Base-by-base conservation (phyloP, 805 yeast genomes). In the Hemisphaericaspora nanyangensis region DNA sequence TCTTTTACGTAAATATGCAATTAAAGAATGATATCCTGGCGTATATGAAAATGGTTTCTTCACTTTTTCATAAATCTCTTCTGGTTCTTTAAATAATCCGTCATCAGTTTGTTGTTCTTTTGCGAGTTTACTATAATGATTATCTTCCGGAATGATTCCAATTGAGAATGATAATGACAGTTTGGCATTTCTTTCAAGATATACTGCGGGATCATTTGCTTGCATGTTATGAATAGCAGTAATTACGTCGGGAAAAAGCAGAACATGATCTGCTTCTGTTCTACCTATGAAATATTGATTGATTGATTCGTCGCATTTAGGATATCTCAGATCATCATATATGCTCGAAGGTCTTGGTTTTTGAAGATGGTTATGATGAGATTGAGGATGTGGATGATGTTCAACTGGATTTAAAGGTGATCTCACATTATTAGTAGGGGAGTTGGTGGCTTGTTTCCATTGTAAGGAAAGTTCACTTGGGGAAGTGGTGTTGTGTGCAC, bases 1-100 rank as follows among this genome's bases (percentile, higher is more conserved):
- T 35, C 98, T 63, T 27, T 74, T 67, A 42, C 82, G 70, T 43
- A 91, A 65, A 56, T 90, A 90, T 8, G 79, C 74, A 50, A 86
- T 79, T 40, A 91, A 70, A 33, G 81, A 78, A 60, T 89, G 96
- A 58, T 84, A 91, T 3, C 96, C 96, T 1, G 89, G 85, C 0
- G 96, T 90, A 55, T 93, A 91, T 7, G 90, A 77, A 55, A 85
- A 93, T 1, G 98, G 97, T 37, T 67, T 71, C 17, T 64, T 70
- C 12, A 91, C 85, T 37, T 77, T 72, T 16, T 83, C 79, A 62
- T 91, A 93, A 11, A 91, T 83, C 46, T 85, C 91, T 51, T 79
- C 80, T 0, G 93, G 87, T 46, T 83, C 86, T 41, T 70, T 72
- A 56, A 54, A 68, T 27, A 47, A 44, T 11, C 49, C 48, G 26